Evolutionary conservation across 192 early-diverging fungal genomes (phyloP).

Genomic region (Podila epicladia): DNA sequence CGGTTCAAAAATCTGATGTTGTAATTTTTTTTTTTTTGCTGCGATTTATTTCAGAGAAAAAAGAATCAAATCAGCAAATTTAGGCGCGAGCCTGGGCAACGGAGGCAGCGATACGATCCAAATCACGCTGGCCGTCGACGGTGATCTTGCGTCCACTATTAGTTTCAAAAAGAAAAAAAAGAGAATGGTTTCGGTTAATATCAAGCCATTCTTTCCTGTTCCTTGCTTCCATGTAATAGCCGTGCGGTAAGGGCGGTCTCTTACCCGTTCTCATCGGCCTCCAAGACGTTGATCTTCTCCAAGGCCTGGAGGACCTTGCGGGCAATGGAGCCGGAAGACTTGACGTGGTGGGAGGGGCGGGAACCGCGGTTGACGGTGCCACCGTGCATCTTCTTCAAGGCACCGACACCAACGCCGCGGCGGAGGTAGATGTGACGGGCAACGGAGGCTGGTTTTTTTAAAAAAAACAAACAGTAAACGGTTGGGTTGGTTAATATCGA

Average conservation of each 20-base stretch:
- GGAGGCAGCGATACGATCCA: conserved; percentile 92
- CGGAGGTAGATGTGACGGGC: conserved; percentile 99
- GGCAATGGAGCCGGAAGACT: conserved; percentile 90
- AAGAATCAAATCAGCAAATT: conserved; percentile 14
- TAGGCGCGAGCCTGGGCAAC: conserved; percentile 46
- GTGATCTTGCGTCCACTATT: conserved; percentile 94
- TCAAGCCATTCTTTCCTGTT: background rate
- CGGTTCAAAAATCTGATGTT: too few species aligned
- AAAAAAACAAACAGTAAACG: conserved; percentile 2
- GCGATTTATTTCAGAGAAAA: conserved; percentile 2
- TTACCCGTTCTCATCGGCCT: conserved; percentile 89
- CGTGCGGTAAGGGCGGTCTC: background rate
- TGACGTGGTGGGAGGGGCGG: conserved; percentile 91
- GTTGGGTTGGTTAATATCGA: background rate
- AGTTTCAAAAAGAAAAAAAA: conserved; percentile 11
- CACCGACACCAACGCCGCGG: conserved; percentile 93
- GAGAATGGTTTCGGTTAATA: background rate
- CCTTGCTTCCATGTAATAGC: background rate
- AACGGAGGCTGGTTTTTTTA: conserved; percentile 70
- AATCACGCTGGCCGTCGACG: conserved; percentile 96
- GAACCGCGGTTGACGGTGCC: conserved; percentile 91
- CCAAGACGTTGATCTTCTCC: conserved; percentile 98
- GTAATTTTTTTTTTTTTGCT: conserved; percentile 1
- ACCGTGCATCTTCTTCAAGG: conserved; percentile 93
- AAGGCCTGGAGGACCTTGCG: conserved; percentile 98